Percentiles rank a stretch among this genome's conserved stretches.
These are phyloP conservation scores for Yamadazyma kitorensis DNA, from an alignment of 805 yeast genomes.

Conservation along the genomic window DNA sequence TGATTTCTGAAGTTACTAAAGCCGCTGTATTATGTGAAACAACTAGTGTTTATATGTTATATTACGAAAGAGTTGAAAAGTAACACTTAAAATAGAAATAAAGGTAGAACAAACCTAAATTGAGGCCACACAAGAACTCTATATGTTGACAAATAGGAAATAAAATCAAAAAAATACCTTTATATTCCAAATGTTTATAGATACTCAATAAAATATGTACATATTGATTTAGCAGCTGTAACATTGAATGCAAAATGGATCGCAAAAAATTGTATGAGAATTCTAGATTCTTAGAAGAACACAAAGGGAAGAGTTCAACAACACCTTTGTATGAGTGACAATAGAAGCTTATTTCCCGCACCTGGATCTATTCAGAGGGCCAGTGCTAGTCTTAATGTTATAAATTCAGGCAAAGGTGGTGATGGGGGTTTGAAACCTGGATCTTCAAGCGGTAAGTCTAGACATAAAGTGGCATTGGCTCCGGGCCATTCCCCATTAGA, in stretches of 20 bases:
- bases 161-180: too few species aligned
- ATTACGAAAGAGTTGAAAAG: conserved; percentile 61
- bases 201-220: too few species aligned
- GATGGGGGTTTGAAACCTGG: conserved; percentile 7
- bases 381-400: conserved; percentile 1
- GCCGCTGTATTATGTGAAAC: conserved; percentile 64
- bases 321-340: too few species aligned
- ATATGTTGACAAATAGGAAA: too few species aligned
- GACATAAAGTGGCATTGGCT: conserved; percentile 54
- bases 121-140: background rate
- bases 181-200: too few species aligned
- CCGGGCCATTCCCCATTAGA: conserved; percentile 88
- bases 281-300: too few species aligned
- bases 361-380: conserved; percentile 38
- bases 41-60: conserved; percentile 79
- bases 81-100: background rate
- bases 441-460: conserved; percentile 10
- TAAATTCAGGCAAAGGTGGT: too few species aligned
- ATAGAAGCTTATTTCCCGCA: conserved; percentile 28
- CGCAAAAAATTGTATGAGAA: too few species aligned
- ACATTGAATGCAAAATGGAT: too few species aligned
- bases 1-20: conserved; percentile 57
- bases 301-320: too few species aligned
- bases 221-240: too few species aligned
- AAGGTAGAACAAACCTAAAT: background rate